phyloP scores from a whole-genome alignment of 108 stramenopile species.

The Cylindrotheca closterium region DNA sequence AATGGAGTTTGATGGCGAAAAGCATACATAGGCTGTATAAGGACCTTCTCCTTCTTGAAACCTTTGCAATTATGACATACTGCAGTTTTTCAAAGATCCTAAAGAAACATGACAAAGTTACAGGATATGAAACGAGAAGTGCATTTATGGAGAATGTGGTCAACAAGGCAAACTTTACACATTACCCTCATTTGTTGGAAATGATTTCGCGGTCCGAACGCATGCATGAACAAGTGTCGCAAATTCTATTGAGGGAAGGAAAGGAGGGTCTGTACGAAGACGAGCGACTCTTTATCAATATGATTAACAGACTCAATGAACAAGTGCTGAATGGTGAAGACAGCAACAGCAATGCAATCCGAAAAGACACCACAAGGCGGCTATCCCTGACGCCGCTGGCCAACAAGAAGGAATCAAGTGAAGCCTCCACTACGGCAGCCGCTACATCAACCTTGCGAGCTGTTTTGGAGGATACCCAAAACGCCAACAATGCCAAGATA shows the following conservation, averaged over 20 bases:
- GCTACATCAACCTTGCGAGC: conserved; percentile 44
- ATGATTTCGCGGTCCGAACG: conserved; percentile 72
- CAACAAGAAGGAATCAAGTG: neutral
- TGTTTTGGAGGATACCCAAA: conserved; percentile 63
- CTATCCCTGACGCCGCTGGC: neutral
- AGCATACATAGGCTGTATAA: conserved; percentile 88
- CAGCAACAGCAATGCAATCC: conserved; percentile 10
- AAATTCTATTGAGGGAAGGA: conserved; percentile 62
- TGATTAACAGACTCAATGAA: conserved; percentile 84
- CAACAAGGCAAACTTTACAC: conserved; percentile 83
- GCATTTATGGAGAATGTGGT: conserved; percentile 88
- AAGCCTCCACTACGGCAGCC: neutral
- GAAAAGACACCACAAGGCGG: conserved; percentile 2
- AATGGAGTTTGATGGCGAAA: conserved; percentile 85
- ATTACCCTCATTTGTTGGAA: conserved; percentile 65
- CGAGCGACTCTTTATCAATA: conserved; percentile 85
- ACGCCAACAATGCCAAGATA: conserved; percentile 1
- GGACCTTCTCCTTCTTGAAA: conserved; percentile 94
- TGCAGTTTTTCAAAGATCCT: conserved; percentile 96
- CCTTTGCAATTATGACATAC: conserved; percentile 98
- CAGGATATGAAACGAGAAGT: conserved; percentile 76
- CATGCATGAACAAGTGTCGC: conserved; percentile 74
- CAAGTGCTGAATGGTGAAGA: conserved; percentile 47
- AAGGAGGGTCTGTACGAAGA: conserved; percentile 80
- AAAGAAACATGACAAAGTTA: conserved; percentile 99